These are phyloP conservation scores for Agaricales sp. DNA, from an alignment of 1,284 basidiomycete species.

Conservation along the genomic window DNA sequence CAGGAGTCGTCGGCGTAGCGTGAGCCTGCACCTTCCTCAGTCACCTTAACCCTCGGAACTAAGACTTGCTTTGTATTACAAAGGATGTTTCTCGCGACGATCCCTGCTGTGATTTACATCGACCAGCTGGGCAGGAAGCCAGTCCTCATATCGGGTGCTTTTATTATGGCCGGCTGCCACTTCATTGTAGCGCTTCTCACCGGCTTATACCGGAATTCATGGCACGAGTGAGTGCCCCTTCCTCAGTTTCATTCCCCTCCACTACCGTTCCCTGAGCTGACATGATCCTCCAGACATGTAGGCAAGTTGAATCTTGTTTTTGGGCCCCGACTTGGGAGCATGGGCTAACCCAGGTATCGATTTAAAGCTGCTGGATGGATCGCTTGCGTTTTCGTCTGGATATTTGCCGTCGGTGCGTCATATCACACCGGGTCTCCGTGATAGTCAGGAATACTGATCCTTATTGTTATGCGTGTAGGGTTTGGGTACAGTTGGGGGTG, in stretches of 20 bases:
- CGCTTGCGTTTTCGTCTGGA: conserved; percentile 55
- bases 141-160: conserved; percentile 58
- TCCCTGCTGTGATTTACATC: conserved; percentile 65
- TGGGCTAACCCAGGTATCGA: no score
- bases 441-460: no score
- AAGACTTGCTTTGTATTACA: conserved; percentile 6
- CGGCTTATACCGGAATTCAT: conserved; percentile 41
- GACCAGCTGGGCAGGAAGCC: conserved; percentile 64
- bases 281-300: not conserved
- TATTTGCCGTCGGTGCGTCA: conserved; percentile 51
- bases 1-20: conserved; percentile 77
- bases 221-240: conserved; percentile 38
- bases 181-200: conserved; percentile 53
- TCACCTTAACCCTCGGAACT: not conserved
- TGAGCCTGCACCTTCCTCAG: conserved; percentile 22
- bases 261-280: not conserved
- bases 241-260: conserved; percentile 5
- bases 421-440: no score
- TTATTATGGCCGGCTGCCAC: conserved; percentile 63
- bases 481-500: conserved; percentile 61
- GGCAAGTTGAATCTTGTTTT: conserved; percentile 3
- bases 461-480: conserved; percentile 20
- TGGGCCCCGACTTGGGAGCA: no score
- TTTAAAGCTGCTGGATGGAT: conserved; percentile 57
- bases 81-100: conserved; percentile 69